A percentile compares a stretch with the other conserved stretches of the same genome.
These are phyloP conservation scores for Arabis hirsuta DNA, from an alignment of 345 rosid species.

Conservation along the genomic window DNA sequence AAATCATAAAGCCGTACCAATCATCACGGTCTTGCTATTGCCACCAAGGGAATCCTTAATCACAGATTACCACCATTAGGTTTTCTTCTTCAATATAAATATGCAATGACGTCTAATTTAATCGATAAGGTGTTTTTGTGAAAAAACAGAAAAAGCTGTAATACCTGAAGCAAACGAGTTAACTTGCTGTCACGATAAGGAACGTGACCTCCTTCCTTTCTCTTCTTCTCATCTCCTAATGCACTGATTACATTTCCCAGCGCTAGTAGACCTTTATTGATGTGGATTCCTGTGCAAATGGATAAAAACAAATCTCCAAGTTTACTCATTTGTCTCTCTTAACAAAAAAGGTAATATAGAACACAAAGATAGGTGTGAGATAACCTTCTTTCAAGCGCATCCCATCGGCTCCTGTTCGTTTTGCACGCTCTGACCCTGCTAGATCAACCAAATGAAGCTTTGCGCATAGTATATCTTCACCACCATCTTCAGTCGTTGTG, in stretches of 20 bases:
- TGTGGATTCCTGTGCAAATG: slow-evolving; percentile 68
- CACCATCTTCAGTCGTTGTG: slow-evolving; percentile 53
- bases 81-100: neutral
- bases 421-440: slow-evolving; percentile 98
- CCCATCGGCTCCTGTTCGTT: slow-evolving; percentile 95
- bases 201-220: slow-evolving; percentile 95
- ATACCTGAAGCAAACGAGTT: slow-evolving; percentile 94
- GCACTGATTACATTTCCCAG: slow-evolving; percentile 98
- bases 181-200: slow-evolving; percentile 99
- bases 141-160: neutral
- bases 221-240: slow-evolving; percentile 89
- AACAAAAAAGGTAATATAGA: slow-evolving; percentile 3
- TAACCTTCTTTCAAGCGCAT: slow-evolving; percentile 95
- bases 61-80: slow-evolving; percentile 26
- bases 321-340: slow-evolving; percentile 19
- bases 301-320: slow-evolving; percentile 17
- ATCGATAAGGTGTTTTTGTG: slow-evolving; percentile 1
- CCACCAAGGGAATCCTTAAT: slow-evolving; percentile 95
- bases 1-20: slow-evolving; percentile 60
- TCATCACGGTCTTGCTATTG: slow-evolving; percentile 98
- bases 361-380: slow-evolving; percentile 3
- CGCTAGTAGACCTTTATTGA: slow-evolving; percentile 92
- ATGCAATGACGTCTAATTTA: neutral
- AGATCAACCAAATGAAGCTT: slow-evolving; percentile 94
- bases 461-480: slow-evolving; percentile 83